A percentile compares a stretch with the other conserved stretches of the same genome.
phyloP scores from a whole-genome alignment of 306 rosid species.

The Biancaea sappan region DNA sequence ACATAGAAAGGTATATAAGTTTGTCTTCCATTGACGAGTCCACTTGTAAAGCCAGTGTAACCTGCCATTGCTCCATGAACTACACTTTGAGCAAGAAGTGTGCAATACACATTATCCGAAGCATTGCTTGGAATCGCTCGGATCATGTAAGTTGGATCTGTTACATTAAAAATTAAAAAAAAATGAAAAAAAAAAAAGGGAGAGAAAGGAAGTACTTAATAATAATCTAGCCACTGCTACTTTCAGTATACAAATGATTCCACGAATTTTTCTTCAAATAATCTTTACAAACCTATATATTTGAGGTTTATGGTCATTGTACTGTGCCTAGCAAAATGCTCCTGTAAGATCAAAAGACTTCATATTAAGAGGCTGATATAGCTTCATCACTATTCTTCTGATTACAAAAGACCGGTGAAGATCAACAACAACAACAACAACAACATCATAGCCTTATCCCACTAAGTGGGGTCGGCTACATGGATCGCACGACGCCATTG shows the following conservation, averaged over 20 bases:
- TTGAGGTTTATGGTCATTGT: conserved; percentile 73
- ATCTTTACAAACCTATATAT: conserved; percentile 71
- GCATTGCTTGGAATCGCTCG: conserved; percentile 97
- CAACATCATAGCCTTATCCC: no score
- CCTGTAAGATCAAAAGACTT: conserved; percentile 56
- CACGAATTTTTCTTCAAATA: not conserved
- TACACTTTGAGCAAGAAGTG: conserved; percentile 93
- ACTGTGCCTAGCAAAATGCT: conserved; percentile 52
- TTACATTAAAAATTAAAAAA: no score
- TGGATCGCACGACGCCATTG: no score
- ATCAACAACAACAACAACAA: no score
- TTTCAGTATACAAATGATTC: conserved; percentile 20
- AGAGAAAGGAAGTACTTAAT: conserved; percentile 6
- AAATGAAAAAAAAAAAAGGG: conserved; percentile 12
- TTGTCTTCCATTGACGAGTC: conserved; percentile 92
- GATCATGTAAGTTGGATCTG: conserved; percentile 98
- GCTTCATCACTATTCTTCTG: not conserved
- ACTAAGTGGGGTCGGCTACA: no score
- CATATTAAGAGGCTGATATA: not conserved
- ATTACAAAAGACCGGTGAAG: not conserved
- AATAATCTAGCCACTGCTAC: conserved; percentile 10
- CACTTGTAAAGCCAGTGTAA: conserved; percentile 78
- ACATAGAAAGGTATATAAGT: conserved; percentile 84
- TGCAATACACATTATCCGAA: conserved; percentile 91
- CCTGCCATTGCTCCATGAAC: conserved; percentile 99